phyloP scores from a whole-genome alignment of 2,329 filamentous ascomycete species.

The Laburnicola sp. region DNA sequence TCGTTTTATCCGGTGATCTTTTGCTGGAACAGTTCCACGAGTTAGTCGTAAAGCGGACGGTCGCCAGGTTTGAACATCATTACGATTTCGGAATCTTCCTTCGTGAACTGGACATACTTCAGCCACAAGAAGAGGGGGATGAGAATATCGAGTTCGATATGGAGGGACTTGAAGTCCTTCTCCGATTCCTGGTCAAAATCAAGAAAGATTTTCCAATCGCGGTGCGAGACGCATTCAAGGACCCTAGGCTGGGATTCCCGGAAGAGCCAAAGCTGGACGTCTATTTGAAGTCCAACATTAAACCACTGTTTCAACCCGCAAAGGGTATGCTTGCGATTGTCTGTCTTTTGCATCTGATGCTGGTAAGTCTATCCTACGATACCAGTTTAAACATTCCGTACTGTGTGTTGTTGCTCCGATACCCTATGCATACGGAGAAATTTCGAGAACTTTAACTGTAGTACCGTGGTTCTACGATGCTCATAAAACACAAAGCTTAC shows the following conservation, averaged over 20 bases:
- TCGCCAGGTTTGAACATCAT: background rate
- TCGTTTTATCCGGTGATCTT: constrained; percentile 17
- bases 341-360: constrained; percentile 4
- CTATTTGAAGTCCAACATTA: background rate
- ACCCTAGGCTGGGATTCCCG: constrained; percentile 5
- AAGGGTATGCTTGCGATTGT: background rate
- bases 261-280: background rate
- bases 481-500: too few species aligned
- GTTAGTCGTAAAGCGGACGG: constrained; percentile 14
- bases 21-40: constrained; percentile 21
- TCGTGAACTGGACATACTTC: constrained; percentile 4
- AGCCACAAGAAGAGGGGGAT: constrained; percentile 2
- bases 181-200: constrained; percentile 8
- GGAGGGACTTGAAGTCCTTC: constrained; percentile 8
- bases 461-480: too few species aligned
- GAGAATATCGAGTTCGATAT: constrained; percentile 1
- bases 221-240: constrained; percentile 9
- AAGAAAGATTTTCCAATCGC: constrained; percentile 7
- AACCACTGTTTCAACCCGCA: background rate
- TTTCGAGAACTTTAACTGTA: too few species aligned
- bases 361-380: background rate
- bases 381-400: background rate
- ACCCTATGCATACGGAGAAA: background rate
- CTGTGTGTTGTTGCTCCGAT: background rate
- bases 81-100: constrained; percentile 12